phyloP scores from a whole-genome alignment of 164 flowering plant species.

The Platanus orientalis region DNA sequence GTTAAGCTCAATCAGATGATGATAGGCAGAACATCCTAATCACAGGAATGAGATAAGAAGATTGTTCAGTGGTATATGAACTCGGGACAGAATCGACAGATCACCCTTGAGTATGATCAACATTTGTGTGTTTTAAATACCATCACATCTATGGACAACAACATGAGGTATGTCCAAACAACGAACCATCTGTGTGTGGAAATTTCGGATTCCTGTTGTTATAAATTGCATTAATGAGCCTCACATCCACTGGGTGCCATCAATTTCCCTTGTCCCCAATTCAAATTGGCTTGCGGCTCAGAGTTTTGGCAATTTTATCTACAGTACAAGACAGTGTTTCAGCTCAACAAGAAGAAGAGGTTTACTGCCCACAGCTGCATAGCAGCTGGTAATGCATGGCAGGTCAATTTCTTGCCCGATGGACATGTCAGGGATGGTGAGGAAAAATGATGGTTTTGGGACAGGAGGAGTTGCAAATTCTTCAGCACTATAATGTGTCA shows the following conservation, averaged over 20 bases:
- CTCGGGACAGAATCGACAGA: slow-evolving; percentile 67
- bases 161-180: slow-evolving; percentile 90
- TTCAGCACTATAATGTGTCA: slow-evolving; percentile 84
- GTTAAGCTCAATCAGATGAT: slow-evolving; percentile 90
- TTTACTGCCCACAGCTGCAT: slow-evolving; percentile 97
- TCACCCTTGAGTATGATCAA: slow-evolving; percentile 97
- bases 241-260: slow-evolving; percentile 99
- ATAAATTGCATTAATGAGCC: slow-evolving; percentile 98
- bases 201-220: slow-evolving; percentile 95
- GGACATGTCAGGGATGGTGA: slow-evolving; percentile 98
- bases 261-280: slow-evolving; percentile 90
- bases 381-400: slow-evolving; percentile 96
- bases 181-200: slow-evolving; percentile 97
- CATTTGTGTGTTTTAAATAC: slow-evolving; percentile 97
- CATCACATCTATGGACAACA: slow-evolving; percentile 89
- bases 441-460: slow-evolving; percentile 98
- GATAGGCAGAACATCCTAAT: slow-evolving; percentile 90
- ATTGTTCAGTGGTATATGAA: slow-evolving; percentile 99
- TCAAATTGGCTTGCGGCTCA: slow-evolving; percentile 95
- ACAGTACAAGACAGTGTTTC: slow-evolving; percentile 83
- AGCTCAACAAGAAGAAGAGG: slow-evolving; percentile 88
- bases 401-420: slow-evolving; percentile 98
- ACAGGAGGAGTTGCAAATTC: slow-evolving; percentile 94
- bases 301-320: slow-evolving; percentile 94
- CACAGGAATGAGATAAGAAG: slow-evolving; percentile 98